These are phyloP conservation scores for Ceratocystis papillata DNA, from an alignment of 2,329 filamentous ascomycete genomes.

Conservation along the genomic window DNA sequence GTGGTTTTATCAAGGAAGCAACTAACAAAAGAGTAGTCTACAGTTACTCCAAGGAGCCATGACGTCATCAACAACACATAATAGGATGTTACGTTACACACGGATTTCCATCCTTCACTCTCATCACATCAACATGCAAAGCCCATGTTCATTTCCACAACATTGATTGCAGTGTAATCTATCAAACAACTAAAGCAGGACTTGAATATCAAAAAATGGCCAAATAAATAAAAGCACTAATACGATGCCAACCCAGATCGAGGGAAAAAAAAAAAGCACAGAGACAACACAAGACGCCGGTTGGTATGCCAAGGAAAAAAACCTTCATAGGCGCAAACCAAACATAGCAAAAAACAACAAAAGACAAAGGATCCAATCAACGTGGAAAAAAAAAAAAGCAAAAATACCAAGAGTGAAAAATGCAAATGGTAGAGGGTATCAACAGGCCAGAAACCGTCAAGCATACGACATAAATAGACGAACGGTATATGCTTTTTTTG, in stretches of 20 bases:
- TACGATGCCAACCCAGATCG: not conserved
- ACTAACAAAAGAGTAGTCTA: no score
- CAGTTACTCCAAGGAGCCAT: no score
- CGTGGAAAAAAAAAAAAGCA: not conserved
- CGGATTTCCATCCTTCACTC: not conserved
- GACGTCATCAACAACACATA: no score
- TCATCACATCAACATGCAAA: not conserved
- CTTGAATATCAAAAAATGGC: not conserved
- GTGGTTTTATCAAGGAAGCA: no score
- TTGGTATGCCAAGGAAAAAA: no score
- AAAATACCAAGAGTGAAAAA: not conserved
- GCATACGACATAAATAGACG: not conserved
- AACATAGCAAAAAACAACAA: no score
- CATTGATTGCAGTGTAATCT: not conserved
- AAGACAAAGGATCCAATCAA: no score
- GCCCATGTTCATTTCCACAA: not conserved
- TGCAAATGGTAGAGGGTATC: slow-evolving; percentile 16
- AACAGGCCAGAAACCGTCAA: slow-evolving; percentile 6
- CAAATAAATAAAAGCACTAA: not conserved
- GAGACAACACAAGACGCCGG: not conserved
- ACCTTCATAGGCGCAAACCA: no score
- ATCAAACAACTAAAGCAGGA: not conserved
- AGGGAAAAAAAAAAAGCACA: not conserved
- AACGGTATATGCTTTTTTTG: not conserved
- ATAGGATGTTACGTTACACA: not conserved